Evolutionary conservation across 495 filamentous ascomycete genomes (phyloP).

Genomic region (Neohortaea acidophila): DNA sequence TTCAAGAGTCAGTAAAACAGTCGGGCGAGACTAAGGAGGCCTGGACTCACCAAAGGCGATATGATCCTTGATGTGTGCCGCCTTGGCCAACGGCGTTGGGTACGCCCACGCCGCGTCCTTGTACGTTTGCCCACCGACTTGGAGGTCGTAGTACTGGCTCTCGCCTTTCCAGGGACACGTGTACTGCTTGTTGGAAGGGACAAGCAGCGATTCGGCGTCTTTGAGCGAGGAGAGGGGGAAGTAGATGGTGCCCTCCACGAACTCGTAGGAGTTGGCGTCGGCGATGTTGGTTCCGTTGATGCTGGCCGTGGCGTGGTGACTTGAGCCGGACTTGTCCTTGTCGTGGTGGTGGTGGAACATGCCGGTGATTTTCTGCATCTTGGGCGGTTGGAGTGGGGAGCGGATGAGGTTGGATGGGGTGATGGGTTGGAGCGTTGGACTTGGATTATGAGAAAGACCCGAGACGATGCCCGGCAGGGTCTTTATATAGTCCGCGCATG

Average conservation of each 20-base stretch:
- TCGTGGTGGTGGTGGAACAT: too few species aligned
- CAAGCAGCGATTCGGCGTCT: constrained; percentile 21
- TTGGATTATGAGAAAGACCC: too few species aligned
- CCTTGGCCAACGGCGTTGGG: constrained; percentile 40
- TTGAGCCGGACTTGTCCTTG: constrained; percentile 17
- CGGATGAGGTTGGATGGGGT: constrained; percentile 23
- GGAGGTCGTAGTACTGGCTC: constrained; percentile 51
- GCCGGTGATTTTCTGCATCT: too few species aligned
- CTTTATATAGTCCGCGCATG: too few species aligned
- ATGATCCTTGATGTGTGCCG: constrained; percentile 42
- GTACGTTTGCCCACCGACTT: constrained; percentile 29
- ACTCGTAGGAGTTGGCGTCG: constrained; percentile 44
- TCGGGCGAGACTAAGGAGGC: too few species aligned
- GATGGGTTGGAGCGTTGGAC: neutral
- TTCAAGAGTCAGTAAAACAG: too few species aligned
- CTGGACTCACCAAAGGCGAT: constrained; percentile 59
- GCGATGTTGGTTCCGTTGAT: constrained; percentile 45
- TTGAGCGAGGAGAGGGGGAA: constrained; percentile 31
- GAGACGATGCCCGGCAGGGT: too few species aligned
- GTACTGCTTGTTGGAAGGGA: constrained; percentile 29
- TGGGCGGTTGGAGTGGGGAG: too few species aligned
- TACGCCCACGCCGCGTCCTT: constrained; percentile 59
- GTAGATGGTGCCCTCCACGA: constrained; percentile 61
- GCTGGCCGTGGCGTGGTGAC: constrained; percentile 36
- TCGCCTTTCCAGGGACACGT: constrained; percentile 57